Conservation (phyloP, 2,329 filamentous ascomycete species). For the Pseudonectria foliicola region DNA sequence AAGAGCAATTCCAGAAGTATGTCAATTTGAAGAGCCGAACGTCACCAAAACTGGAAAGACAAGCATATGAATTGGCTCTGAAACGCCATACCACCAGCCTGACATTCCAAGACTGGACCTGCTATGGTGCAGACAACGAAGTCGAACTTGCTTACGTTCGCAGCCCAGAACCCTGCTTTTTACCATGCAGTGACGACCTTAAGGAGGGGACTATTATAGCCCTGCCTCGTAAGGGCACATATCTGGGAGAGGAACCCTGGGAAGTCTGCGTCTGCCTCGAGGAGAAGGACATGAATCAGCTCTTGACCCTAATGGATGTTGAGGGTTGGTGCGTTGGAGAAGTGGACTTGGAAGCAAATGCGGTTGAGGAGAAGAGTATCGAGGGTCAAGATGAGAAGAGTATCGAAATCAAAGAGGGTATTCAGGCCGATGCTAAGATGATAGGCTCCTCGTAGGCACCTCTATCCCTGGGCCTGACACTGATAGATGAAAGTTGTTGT, state of each 20-base stretch:
- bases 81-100: slow-evolving; percentile 6
- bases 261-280: slow-evolving; percentile 11
- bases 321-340: slow-evolving; percentile 3
- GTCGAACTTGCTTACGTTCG: slow-evolving; percentile 4
- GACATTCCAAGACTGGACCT: slow-evolving; percentile 16
- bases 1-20: slow-evolving; percentile 7
- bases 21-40: slow-evolving; percentile 9
- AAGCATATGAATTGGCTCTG: slow-evolving; percentile 7
- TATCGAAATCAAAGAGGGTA: too few species aligned
- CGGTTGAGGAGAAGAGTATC: too few species aligned
- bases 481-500: too few species aligned
- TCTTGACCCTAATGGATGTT: neutral
- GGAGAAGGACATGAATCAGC: slow-evolving; percentile 2
- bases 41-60: slow-evolving; percentile 2
- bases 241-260: slow-evolving; percentile 4
- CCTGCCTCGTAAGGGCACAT: slow-evolving; percentile 8
- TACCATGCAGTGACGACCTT: slow-evolving; percentile 9
- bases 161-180: slow-evolving; percentile 4
- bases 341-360: neutral
- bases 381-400: too few species aligned
- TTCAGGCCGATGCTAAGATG: too few species aligned
- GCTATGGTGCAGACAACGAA: slow-evolving; percentile 2
- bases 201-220: slow-evolving; percentile 15
- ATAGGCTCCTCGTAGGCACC: too few species aligned
- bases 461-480: too few species aligned